Evolutionary conservation across 2,329 filamentous ascomycete genomes (phyloP), one percentile per base, ranked within the genome.

Genomic region (Fusarium sp.): DNA sequence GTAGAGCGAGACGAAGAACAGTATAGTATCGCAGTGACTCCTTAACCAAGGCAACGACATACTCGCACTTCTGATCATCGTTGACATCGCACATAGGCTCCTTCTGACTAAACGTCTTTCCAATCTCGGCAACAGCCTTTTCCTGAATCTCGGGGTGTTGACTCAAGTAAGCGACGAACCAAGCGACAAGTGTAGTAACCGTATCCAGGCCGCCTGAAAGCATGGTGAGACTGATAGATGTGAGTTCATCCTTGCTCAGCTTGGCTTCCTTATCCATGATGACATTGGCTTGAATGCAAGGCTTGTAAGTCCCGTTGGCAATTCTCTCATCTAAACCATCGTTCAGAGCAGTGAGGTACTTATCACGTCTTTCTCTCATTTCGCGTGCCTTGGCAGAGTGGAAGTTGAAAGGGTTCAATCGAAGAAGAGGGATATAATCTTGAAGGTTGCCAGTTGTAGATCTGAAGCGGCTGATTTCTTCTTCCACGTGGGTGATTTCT

Each of bases 241-340:
- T 90, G 38, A 91, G 82, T 69, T 92, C 90, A 52, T 87, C 88
- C 42, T 84, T 83, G 78, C 87, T 90, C 18, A 91, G 79, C 66
- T 87, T 88, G 0, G 88, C 86, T 40, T 91, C 89, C 70, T 88
- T 85, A 69, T 91, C 89, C 49, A 86, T 79, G 63, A 91, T 90
- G 32, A 91, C 85, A 66, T 91, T 91, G 6, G 88, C 89, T 66
- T 91, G 89, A 45, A 91, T 91, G 73, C 90, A 91, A 1, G 89
- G 88, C 70, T 86, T 85, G 74, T 91, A 84, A 0, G 82, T 88
- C 0, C 88, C 88, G 46, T 87, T 86, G 52, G 83, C 84, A 81
- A 91, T 90, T 1, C 87, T 82, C 24, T 88, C 84, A 60, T 90
- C 88, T 9, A 91, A 79, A 5, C 87, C 87, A 5, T 81, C 77